phyloP scores from a whole-genome alignment of 768 basidiomycete species.

The Phylloporus arenicola region DNA sequence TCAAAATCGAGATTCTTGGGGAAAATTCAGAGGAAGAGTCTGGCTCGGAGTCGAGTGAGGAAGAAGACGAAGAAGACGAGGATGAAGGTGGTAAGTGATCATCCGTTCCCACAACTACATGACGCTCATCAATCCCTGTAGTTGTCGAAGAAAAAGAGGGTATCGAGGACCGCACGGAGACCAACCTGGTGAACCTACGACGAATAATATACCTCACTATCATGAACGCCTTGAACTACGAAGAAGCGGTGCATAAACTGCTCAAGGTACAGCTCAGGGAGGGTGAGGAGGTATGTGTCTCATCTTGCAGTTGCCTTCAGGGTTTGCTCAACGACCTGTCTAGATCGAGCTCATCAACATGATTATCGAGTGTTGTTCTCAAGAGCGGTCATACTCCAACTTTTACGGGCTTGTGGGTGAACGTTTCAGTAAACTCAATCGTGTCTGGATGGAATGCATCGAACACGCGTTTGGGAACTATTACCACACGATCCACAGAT shows the following conservation, averaged over 20 bases:
- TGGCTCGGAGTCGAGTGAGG: conserved; percentile 56
- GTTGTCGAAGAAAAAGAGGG: conserved; percentile 77
- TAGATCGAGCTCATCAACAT: conserved; percentile 96
- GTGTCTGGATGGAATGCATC: conserved; percentile 86
- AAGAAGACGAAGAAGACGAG: conserved; percentile 57
- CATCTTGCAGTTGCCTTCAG: background rate
- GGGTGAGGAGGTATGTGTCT: conserved; percentile 78
- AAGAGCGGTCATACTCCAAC: conserved; percentile 95
- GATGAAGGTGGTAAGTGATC: conserved; percentile 42
- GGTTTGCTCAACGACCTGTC: background rate
- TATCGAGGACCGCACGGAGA: conserved; percentile 92
- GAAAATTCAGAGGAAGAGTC: conserved; percentile 76
- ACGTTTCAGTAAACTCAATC: conserved; percentile 93
- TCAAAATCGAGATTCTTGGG: conserved; percentile 92
- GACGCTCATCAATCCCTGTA: conserved; percentile 24
- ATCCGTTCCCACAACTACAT: conserved; percentile 20
- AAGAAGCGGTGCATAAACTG: conserved; percentile 98
- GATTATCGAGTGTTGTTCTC: conserved; percentile 99
- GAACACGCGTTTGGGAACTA: conserved; percentile 86
- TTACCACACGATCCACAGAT: conserved; percentile 95
- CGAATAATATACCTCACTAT: conserved; percentile 94
- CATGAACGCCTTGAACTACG: conserved; percentile 97
- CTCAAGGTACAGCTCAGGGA: conserved; percentile 88
- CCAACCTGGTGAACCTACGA: conserved; percentile 91
- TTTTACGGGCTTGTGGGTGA: conserved; percentile 97